Base-by-base conservation (phyloP, 2,329 filamentous ascomycete species). In the Raffaelea arxii region DNA sequence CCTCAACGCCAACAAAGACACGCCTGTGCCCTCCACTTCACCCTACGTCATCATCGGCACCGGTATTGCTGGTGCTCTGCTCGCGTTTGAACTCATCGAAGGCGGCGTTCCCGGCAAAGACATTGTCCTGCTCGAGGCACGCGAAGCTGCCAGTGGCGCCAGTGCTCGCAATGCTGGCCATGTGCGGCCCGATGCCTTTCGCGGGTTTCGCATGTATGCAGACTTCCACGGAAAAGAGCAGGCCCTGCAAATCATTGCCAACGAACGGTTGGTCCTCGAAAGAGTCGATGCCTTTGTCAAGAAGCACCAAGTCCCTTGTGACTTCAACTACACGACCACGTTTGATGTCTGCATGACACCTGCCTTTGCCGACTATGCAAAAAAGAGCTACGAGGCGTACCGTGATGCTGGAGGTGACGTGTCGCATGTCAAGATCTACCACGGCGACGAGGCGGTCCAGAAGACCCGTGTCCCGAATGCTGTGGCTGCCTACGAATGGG, bases 401-500 rank as follows among this genome's bases (percentile, higher is more conserved):
- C 57, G 55, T 19, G 55, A 59, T 3, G 67, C 68, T 18, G 68
- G 69, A 2, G 69, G 69, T 1, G 66, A 71, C 51, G 58, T 66
- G 4, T 66, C 64, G 6, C 65, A 69, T 46, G 59, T 71, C 44
- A 61, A 57, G 36, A 60, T 62, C 46, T 65, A 64, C 46, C 54
- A 63, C 25, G 66, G 62, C 18, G 56, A 64, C n/a, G 64, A 68
- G 40, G 67, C 68, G 3, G 54, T 53, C 41, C 39, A 40, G 7
- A 60, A 56, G 46, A 70, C 68, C 0, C 58, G 64, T 24, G 59
- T 72, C 5, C 43, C 54, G 4, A 56, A 55, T 2, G 65, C 65
- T 0, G 46, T 70, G 11, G 62, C 65, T n/a, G 70, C 70, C 7
- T 74, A 73, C 49, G 69, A 72, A 51, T 74, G 70, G 70, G 66